Conservation (phyloP, 305 asterid species). For the Fraxinus xanthoxyloides region DNA sequence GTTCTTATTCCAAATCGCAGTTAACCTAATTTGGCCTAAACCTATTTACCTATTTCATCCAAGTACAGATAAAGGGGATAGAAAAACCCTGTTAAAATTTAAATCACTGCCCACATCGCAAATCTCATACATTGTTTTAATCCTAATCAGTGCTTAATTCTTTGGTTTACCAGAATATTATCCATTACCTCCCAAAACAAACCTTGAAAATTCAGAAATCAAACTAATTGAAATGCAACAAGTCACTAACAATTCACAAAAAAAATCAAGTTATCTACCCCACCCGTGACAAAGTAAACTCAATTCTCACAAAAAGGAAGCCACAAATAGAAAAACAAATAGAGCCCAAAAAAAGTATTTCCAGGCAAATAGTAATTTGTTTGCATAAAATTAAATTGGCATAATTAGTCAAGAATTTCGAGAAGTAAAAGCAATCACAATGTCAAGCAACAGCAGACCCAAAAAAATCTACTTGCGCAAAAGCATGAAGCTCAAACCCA, state of each 20-base stretch:
- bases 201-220: background rate
- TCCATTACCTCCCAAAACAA: slow-evolving; percentile 4
- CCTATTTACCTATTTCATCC: background rate
- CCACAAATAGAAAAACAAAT: no score
- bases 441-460: background rate
- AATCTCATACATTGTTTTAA: background rate
- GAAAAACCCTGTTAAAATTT: background rate
- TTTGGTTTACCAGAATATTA: background rate
- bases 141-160: background rate
- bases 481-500: background rate
- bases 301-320: no score
- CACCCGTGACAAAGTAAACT: no score
- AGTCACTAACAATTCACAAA: no score
- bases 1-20: background rate
- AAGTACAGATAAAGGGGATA: background rate
- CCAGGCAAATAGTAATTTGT: background rate
- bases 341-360: background rate
- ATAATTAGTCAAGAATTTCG: background rate
- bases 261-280: no score
- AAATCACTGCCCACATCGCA: background rate
- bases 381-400: slow-evolving; percentile 8
- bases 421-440: background rate
- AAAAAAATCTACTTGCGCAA: background rate
- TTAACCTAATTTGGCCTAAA: background rate
- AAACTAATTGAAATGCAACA: no score